phyloP scores from a whole-genome alignment of 257 asterid genomes.

The Nicotiana knightiana region DNA sequence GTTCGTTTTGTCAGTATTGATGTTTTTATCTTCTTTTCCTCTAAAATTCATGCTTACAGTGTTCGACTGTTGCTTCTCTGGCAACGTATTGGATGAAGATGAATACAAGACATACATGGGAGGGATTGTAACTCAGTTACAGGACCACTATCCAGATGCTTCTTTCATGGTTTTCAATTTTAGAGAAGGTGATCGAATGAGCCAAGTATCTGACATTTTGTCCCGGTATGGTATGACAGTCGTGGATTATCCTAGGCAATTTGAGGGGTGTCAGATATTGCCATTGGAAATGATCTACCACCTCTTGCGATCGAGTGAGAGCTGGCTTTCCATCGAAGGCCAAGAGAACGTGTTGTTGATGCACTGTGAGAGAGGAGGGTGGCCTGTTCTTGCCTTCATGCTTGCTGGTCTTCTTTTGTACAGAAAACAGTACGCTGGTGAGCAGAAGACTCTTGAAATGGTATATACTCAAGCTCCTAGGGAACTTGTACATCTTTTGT shows the following conservation, averaged over 20 bases:
- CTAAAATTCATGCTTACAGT: slow-evolving; percentile 34
- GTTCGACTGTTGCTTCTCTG: slow-evolving; percentile 97
- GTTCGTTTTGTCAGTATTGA: background rate
- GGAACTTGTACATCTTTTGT: slow-evolving; percentile 89
- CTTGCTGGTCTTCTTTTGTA: slow-evolving; percentile 97
- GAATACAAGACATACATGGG: slow-evolving; percentile 83
- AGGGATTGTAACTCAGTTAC: slow-evolving; percentile 94
- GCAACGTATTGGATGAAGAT: slow-evolving; percentile 69
- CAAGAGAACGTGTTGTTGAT: slow-evolving; percentile 91
- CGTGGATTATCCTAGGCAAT: slow-evolving; percentile 95
- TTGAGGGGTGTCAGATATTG: slow-evolving; percentile 85
- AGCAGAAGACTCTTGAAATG: slow-evolving; percentile 97
- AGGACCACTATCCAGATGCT: slow-evolving; percentile 93
- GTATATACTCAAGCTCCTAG: slow-evolving; percentile 94
- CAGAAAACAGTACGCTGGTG: slow-evolving; percentile 87
- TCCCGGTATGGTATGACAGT: slow-evolving; percentile 95
- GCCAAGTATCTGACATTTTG: slow-evolving; percentile 77
- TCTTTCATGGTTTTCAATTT: slow-evolving; percentile 98
- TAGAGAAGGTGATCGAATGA: slow-evolving; percentile 81
- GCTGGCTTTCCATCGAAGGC: slow-evolving; percentile 97
- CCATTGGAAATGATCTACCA: slow-evolving; percentile 97
- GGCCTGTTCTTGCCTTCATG: slow-evolving; percentile 97
- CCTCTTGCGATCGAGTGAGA: slow-evolving; percentile 93
- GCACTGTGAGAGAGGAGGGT: slow-evolving; percentile 99
- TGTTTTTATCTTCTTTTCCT: background rate